phyloP scores from a whole-genome alignment of 164 flowering plant genomes.

The Nymphaea thermarum region DNA sequence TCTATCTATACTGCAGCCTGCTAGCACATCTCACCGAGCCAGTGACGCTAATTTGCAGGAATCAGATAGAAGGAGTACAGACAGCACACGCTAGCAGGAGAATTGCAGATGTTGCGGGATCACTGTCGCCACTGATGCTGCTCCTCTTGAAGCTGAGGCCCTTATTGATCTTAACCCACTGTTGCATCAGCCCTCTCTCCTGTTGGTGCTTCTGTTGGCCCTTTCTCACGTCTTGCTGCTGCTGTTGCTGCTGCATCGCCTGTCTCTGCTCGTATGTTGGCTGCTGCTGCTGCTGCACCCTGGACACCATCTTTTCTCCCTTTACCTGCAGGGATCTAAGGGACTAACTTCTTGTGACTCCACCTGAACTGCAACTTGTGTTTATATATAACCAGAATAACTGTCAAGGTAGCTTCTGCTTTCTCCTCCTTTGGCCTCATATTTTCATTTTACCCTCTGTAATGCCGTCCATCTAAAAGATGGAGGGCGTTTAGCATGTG shows the following conservation, averaged over 20 bases:
- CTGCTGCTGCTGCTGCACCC: neutral
- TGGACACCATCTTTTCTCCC: neutral
- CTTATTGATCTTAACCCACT: conserved; percentile 19
- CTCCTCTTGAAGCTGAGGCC: conserved; percentile 73
- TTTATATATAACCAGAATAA: neutral
- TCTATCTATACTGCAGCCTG: neutral
- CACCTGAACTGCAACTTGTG: neutral
- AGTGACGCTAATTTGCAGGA: neutral
- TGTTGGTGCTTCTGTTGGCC: conserved; percentile 17
- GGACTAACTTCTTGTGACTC: neutral
- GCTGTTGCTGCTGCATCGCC: conserved; percentile 6
- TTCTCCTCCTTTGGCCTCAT: neutral
- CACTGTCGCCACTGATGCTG: conserved; percentile 46
- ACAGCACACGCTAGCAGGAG: conserved; percentile 77
- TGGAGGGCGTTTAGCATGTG: no score
- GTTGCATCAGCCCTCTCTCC: conserved; percentile 33
- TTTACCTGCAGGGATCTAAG: neutral
- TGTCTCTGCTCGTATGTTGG: neutral
- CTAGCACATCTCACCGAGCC: neutral
- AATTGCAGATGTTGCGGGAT: conserved; percentile 76
- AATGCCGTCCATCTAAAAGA: no score
- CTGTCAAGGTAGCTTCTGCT: neutral
- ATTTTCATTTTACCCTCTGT: no score
- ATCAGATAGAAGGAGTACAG: conserved; percentile 26
- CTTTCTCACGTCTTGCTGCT: conserved; percentile 11